Base-by-base conservation (phyloP, 257 asterid genomes). In the Lavandula angustifolia region DNA sequence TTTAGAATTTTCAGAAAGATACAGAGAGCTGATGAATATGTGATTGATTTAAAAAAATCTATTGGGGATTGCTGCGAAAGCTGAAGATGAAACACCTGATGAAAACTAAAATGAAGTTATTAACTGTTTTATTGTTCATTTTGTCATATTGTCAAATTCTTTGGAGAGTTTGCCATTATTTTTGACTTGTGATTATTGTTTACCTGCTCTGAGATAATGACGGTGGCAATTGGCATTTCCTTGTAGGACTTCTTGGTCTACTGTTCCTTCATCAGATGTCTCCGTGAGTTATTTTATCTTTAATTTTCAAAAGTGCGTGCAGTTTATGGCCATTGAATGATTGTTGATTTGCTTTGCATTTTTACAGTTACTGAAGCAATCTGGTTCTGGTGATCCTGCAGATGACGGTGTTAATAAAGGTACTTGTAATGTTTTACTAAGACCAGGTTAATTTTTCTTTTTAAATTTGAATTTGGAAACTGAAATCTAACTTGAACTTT, bases 221-320 rank as follows among this genome's bases (percentile, higher is more conserved):
- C 32, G 43, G 40, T 14, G 53, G 29, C 7, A 55, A 32, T 34
- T 14, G 52, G 35, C 54, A 47, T 69, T 53, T 70, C 46, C 62
- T 66, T 77, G 76, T 95, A 85, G 97, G 86, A 79, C 78, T 73
- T 80, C 95, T 13, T 90, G 95, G 95, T 79, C 85, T 68, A 68
- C 89, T 60, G 70, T 84, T 41, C 85, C 95, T 71, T 48, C 88
- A 35, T 76, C 95, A 33, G 78, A 62, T 78, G 33, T 64, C 67
- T 70, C 76, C 80, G 96, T 89, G 51, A 72, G 92, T 69, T 61
- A 27, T 31, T 71, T 54, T 40, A 8, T 47, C 6, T 53, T 69
- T 40, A 34, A 73, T 54, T 14, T 43, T 56, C 16, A 49, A 54
- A 17, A 10, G 18, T 33, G 16, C 42, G 9, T 44, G 49, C 16